phyloP scores from a whole-genome alignment of 345 rosid species.

The Bretschneidera sinensis region DNA sequence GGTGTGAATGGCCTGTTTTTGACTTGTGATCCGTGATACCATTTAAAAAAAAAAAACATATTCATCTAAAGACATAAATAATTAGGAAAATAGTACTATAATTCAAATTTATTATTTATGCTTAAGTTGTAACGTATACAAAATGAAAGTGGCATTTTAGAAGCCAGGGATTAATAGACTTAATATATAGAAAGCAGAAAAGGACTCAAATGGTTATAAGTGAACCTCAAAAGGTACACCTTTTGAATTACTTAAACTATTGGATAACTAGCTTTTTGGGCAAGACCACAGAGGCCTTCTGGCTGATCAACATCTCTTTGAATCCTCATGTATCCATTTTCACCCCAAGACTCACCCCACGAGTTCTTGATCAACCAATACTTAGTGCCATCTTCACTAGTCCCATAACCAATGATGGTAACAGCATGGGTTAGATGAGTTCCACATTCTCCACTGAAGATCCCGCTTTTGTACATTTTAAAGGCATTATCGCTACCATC shows the following conservation, averaged over 20 bases:
- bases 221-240: too few relatives aligned
- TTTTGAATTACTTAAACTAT: conserved; percentile 4
- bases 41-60: too few relatives aligned
- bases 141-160: too few relatives aligned
- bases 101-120: too few relatives aligned
- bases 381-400: conserved; percentile 28
- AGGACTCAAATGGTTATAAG: too few relatives aligned
- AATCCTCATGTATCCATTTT: conserved; percentile 48
- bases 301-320: conserved; percentile 31
- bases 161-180: too few relatives aligned
- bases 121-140: too few relatives aligned
- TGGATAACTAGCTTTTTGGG: conserved; percentile 39
- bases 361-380: conserved; percentile 67
- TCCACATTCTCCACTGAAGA: conserved; percentile 39
- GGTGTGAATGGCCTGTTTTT: too few relatives aligned
- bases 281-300: conserved; percentile 55
- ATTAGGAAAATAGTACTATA: too few relatives aligned
- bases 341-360: conserved; percentile 59
- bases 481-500: conserved; percentile 26
- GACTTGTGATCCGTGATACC: too few relatives aligned
- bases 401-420: conserved; percentile 54
- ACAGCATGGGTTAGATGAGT: conserved; percentile 40
- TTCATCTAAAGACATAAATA: too few relatives aligned
- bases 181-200: too few relatives aligned
- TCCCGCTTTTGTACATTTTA: conserved; percentile 35